These are phyloP conservation scores for Populus nigra DNA, from an alignment of 345 rosid species.

Conservation along the genomic window DNA sequence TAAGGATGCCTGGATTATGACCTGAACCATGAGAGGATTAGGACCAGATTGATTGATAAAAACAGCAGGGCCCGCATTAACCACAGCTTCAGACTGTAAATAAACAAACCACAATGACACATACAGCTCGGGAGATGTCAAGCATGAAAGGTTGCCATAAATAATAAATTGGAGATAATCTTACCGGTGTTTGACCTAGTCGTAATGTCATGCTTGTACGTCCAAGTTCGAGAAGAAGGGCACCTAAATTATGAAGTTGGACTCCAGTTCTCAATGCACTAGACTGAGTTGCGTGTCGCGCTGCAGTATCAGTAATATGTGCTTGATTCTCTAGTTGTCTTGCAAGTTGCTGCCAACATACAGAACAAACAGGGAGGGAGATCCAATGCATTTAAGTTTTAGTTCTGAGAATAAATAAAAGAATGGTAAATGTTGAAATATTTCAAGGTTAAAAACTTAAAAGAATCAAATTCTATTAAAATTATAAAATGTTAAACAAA, in stretches of 20 bases:
- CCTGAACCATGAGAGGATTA: constrained; percentile 85
- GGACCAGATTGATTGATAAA: constrained; percentile 68
- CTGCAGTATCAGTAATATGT: constrained; percentile 39
- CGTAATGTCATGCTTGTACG: constrained; percentile 70
- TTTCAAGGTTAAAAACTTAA: not conserved
- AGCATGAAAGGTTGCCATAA: not conserved
- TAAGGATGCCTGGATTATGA: constrained; percentile 19
- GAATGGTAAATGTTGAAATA: not conserved
- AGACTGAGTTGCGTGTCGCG: constrained; percentile 39
- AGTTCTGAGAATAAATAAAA: constrained; percentile 12
- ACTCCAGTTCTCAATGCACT: constrained; percentile 50
- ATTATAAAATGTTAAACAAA: not conserved
- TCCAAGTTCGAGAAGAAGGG: constrained; percentile 75
- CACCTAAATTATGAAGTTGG: constrained; percentile 58
- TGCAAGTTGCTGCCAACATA: constrained; percentile 49
- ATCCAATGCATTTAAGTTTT: not conserved
- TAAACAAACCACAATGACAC: constrained; percentile 10
- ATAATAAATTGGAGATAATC: constrained; percentile 16
- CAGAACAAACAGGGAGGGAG: not conserved
- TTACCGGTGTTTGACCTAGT: constrained; percentile 67
- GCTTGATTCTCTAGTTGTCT: constrained; percentile 53
- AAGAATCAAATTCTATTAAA: not conserved
- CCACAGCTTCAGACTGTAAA: constrained; percentile 70
- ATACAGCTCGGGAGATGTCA: constrained; percentile 1
- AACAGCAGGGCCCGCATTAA: constrained; percentile 80